Conservation (phyloP, 495 filamentous ascomycete genomes). For the Trichodelitschia bisporula region DNA sequence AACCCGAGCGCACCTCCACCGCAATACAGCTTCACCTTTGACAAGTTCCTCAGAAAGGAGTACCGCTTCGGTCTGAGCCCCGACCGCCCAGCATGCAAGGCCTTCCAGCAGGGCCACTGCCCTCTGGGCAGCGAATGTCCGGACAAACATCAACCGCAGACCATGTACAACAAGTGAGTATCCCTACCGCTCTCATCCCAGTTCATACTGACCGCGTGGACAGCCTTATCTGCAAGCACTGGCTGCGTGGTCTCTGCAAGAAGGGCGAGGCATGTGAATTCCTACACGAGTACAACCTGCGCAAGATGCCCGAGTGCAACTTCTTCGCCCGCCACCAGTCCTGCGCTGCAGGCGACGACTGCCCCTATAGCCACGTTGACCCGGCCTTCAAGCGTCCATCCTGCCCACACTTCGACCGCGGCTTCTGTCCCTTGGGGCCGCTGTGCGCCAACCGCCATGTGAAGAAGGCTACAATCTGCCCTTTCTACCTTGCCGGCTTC, state of each 20-base stretch:
- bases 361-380: constrained; percentile 83
- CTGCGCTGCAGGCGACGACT: constrained; percentile 91
- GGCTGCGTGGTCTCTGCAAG: constrained; percentile 90
- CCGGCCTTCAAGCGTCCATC: constrained; percentile 45
- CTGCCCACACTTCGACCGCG: constrained; percentile 86
- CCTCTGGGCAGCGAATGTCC: constrained; percentile 52
- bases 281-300: constrained; percentile 92
- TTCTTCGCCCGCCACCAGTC: constrained; percentile 51
- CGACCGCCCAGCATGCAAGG: constrained; percentile 54
- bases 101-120: constrained; percentile 56
- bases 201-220: neutral
- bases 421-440: constrained; percentile 80
- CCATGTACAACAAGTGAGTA: constrained; percentile 14
- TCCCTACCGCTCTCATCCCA: neutral
- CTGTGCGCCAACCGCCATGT: constrained; percentile 72
- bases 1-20: constrained; percentile 4
- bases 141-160: constrained; percentile 20
- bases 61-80: constrained; percentile 58
- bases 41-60: constrained; percentile 15
- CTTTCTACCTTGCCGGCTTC: constrained; percentile 82
- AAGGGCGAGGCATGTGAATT: constrained; percentile 92
- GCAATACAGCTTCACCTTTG: constrained; percentile 16
- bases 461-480: constrained; percentile 40
- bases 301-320: constrained; percentile 93
- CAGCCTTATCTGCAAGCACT: constrained; percentile 90